Conservation (phyloP, 1,139 yeast genomes). For the Saccharomyces hybrid region DNA sequence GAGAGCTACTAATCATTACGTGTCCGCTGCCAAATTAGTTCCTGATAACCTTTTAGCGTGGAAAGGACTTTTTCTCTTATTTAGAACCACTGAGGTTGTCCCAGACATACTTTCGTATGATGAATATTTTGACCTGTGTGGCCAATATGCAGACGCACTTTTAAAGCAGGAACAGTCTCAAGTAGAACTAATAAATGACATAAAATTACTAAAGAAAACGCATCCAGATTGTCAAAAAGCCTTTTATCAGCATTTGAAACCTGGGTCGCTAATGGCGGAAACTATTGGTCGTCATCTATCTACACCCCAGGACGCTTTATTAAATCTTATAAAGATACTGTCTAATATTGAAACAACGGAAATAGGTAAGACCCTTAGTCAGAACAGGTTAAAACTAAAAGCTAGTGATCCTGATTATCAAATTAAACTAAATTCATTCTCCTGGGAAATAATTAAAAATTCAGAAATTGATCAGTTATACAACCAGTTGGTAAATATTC, state of each 20-base stretch:
- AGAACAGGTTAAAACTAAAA: constrained; percentile 43
- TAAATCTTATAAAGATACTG: constrained; percentile 43
- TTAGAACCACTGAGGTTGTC: constrained; percentile 27
- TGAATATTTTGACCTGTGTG: constrained; percentile 43
- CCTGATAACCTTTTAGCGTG: constrained; percentile 59
- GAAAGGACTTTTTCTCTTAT: constrained; percentile 62
- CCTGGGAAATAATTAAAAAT: constrained; percentile 44
- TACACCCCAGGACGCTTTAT: constrained; percentile 43
- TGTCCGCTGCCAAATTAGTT: constrained; percentile 49
- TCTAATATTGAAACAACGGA: constrained; percentile 39
- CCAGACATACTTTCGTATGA: constrained; percentile 31
- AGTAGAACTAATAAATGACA: constrained; percentile 43
- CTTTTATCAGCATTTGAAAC: constrained; percentile 50
- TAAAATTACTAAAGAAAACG: constrained; percentile 40
- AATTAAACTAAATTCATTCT: constrained; percentile 40
- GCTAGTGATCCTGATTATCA: constrained; percentile 37
- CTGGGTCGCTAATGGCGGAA: constrained; percentile 56
- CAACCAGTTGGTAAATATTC: constrained; percentile 48
- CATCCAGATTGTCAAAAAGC: constrained; percentile 37
- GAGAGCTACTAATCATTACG: constrained; percentile 46
- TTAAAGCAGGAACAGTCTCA: constrained; percentile 37
- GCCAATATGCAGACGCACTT: constrained; percentile 36
- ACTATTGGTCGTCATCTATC: constrained; percentile 48
- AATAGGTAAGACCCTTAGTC: constrained; percentile 33
- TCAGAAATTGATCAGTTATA: constrained; percentile 51